Evolutionary conservation across 2,329 filamentous ascomycete genomes (phyloP), one percentile per base, ranked within the genome.

Genomic region (Diaporthe destruens): DNA sequence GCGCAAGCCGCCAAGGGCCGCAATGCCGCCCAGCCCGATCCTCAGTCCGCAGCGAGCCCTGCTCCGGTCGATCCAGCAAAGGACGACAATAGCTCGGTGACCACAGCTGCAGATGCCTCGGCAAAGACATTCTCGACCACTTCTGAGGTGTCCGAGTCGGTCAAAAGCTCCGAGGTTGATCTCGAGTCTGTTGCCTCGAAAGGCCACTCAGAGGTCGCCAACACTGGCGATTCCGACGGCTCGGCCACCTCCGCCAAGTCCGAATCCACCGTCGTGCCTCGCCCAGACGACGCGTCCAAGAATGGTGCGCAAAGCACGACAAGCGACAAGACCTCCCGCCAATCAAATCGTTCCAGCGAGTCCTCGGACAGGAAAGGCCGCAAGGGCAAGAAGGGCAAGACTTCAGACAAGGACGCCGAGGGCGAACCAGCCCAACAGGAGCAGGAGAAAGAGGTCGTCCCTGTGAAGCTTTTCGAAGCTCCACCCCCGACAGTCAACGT

Each of bases 1-100:
- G 96, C 96, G 79, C 95, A 98, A 88, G 96, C 96, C 80, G 96
- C 96, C 74, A 96, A 96, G 83, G 94, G 95, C 79, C 89, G 92
- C 78, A 80, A 87, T 69, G 79, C 85, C 71, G 78, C 83, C 71
- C 79, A 85, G 67, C 81, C 85, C 66, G 82, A 85, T 76, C 75
- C 73, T 73, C 78, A 75, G 73, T 75, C 74, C 55, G 79, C 74
- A 75, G 74, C 80, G 71, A 78, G 78, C 75, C 81, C 79, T 36
- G 80, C 80, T 72, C 79, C 79, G 23, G 77, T 77, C 39, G 80
- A 79, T 71, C 79, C 77, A 29, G 79, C 75, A 65, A 82, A 81
- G 59, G 82, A 83, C 73, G 77, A 80, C 72, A 79, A 77, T 14
- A 77, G 76, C 36, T 80, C 80, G 20, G 78, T 78, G 61, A 81